phyloP scores from a whole-genome alignment of 208 protist species.

The Leishmania tropica region DNA sequence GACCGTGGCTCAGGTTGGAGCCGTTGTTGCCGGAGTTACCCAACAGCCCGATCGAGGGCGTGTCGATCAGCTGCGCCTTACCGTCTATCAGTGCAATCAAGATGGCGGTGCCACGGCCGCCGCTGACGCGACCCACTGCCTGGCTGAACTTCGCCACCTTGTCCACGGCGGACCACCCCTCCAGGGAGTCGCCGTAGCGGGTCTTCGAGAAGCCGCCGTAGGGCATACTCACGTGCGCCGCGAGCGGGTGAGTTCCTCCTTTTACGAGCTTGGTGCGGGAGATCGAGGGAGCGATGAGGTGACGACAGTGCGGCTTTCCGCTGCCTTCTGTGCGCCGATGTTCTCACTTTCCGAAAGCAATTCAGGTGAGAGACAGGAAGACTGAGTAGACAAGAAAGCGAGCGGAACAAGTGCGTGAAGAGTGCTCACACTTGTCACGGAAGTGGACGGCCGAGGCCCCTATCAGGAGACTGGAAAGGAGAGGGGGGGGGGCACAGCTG shows the following conservation, averaged over 20 bases:
- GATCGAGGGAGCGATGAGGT: not conserved
- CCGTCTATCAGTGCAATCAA: constrained; percentile 49
- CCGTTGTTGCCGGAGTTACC: not conserved
- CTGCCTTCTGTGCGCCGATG: not conserved
- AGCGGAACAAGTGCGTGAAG: no score
- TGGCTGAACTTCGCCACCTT: constrained; percentile 79
- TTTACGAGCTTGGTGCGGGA: not conserved
- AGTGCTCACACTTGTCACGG: not conserved
- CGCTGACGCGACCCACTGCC: constrained; percentile 77
- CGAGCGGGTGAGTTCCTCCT: not conserved
- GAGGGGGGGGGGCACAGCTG: not conserved
- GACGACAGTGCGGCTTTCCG: not conserved
- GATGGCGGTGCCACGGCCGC: constrained; percentile 66
- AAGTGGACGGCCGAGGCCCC: not conserved
- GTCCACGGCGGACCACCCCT: constrained; percentile 75
- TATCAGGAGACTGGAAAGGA: not conserved
- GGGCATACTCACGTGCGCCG: constrained; percentile 6
- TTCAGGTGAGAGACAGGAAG: not conserved
- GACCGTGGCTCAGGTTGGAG: not conserved
- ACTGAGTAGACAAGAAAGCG: not conserved
- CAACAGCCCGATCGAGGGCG: not conserved
- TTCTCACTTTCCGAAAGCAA: not conserved
- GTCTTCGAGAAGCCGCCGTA: constrained; percentile 3
- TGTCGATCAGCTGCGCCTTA: constrained; percentile 23
- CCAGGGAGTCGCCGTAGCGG: constrained; percentile 26